Percentiles rank a stretch among this genome's conserved stretches.
phyloP scores from a whole-genome alignment of 2,329 filamentous ascomycete species.

The Penicillium nordicum region DNA sequence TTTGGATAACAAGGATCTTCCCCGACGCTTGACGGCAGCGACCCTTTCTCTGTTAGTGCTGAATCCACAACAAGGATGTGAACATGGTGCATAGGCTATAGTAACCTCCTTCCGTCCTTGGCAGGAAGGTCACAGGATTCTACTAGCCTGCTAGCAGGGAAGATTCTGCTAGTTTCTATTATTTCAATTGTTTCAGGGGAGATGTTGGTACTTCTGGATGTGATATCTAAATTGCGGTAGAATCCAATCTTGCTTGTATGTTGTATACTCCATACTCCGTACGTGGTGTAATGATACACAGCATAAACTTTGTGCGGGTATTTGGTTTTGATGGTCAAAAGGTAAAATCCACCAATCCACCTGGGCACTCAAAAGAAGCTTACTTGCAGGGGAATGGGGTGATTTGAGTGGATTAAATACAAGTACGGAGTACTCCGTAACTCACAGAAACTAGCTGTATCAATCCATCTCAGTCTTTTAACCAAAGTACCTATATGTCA shows the following conservation, averaged over 20 bases:
- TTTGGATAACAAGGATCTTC: neutral
- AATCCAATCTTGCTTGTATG: neutral
- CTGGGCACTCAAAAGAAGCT: neutral
- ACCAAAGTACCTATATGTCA: neutral
- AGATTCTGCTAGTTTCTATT: neutral
- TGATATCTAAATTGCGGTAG: neutral
- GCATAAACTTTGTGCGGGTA: neutral
- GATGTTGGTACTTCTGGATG: neutral
- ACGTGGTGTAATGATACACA: neutral
- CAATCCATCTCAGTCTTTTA: neutral
- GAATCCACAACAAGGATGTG: neutral
- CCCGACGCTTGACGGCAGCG: neutral
- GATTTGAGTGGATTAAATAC: neutral
- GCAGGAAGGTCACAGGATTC: neutral
- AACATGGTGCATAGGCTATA: neutral
- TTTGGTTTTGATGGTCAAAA: neutral
- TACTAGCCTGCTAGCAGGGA: neutral
- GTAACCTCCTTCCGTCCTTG: neutral
- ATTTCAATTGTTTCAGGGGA: neutral
- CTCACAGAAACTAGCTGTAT: neutral
- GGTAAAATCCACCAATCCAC: neutral
- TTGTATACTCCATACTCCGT: too few species aligned
- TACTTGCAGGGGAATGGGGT: neutral
- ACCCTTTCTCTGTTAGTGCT: neutral
- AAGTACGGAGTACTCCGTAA: too few species aligned